Conservation (phyloP, 1,139 yeast species). For the Lodderomyces theae region DNA sequence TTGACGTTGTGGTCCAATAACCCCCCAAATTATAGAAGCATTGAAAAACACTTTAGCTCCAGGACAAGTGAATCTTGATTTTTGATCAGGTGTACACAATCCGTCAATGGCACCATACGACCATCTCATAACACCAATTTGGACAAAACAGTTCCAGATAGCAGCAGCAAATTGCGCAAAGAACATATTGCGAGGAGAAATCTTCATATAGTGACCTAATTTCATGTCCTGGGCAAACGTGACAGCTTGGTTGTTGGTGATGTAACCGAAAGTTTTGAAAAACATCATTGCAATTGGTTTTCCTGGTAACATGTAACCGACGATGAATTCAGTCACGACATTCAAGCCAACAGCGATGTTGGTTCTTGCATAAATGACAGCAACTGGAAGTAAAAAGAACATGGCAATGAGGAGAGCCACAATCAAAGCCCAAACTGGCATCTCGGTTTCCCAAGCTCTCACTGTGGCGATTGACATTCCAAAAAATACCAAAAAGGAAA, state of each 20-base stretch:
- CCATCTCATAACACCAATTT: conserved; percentile 47
- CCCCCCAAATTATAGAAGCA: conserved; percentile 50
- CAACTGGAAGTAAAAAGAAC: conserved; percentile 43
- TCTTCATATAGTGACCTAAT: conserved; percentile 54
- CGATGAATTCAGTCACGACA: conserved; percentile 44
- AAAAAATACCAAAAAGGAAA: conserved; percentile 43
- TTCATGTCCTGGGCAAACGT: conserved; percentile 53
- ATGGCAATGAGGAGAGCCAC: conserved; percentile 42
- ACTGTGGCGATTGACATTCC: conserved; percentile 39
- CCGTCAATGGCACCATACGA: conserved; percentile 41
- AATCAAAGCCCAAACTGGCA: conserved; percentile 39
- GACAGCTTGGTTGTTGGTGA: conserved; percentile 55
- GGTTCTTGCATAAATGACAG: conserved; percentile 40
- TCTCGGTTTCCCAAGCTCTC: conserved; percentile 43
- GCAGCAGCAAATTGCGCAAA: conserved; percentile 47
- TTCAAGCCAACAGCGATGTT: conserved; percentile 47
- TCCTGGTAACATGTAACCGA: conserved; percentile 49
- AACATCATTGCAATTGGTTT: conserved; percentile 48
- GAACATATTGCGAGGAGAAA: conserved; percentile 46
- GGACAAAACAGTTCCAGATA: conserved; percentile 44
- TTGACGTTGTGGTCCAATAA: conserved; percentile 40
- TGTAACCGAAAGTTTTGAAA: conserved; percentile 47
- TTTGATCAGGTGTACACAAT: conserved; percentile 48
- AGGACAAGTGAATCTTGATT: conserved; percentile 41
- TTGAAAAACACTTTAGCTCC: conserved; percentile 44